Evolutionary conservation across 345 rosid genomes (phyloP), one percentile per base, ranked within the genome.

Genomic region (Lepidium sativum): DNA sequence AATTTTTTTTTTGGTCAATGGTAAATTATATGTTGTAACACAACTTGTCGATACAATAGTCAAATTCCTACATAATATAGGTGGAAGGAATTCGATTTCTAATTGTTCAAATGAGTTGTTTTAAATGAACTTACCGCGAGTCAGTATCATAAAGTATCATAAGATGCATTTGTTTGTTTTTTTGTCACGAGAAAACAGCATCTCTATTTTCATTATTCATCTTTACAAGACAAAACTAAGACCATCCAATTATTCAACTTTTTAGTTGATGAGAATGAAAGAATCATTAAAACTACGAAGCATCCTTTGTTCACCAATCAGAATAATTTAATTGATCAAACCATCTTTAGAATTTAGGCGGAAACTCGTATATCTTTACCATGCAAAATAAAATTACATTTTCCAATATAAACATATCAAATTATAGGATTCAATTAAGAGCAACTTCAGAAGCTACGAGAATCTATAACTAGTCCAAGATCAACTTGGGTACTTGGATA

Each of bases 211-310:
- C 41, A 20, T 52, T 39, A 14, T 29, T 63, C 58, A 61, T 20
- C 17, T 47, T 35, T 58, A 58, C 49, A 42, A 58, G 35, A 58
- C 34, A 18, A 25, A 58, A 72, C 56, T 13, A 48, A 38, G 64
- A 47, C 63, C 76, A 50, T 60, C 51, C 64, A 64, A 64, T 65
- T 31, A 48, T 23, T 31, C 18, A 16, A 12, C 53, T 15, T 39
- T 43, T 71, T 33, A 15, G 54, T 27, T 65, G n/a, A 10, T n/a
- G 15, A 41, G 62, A 72, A 59, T 51, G 32, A 8, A 31, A 18
- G 72, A 78, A 80, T 78, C 75, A 73, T 77, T 63, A 54, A 71
- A 78, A 39, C 15, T 35, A 53, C 17, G 8, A 34, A 7, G n/a
- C 53, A 61, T 21, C 55, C 5, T 35, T 44, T 40, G 55, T 34